phyloP scores from a whole-genome alignment of 441 rosid genomes.

The Gossypium gossypioides region DNA sequence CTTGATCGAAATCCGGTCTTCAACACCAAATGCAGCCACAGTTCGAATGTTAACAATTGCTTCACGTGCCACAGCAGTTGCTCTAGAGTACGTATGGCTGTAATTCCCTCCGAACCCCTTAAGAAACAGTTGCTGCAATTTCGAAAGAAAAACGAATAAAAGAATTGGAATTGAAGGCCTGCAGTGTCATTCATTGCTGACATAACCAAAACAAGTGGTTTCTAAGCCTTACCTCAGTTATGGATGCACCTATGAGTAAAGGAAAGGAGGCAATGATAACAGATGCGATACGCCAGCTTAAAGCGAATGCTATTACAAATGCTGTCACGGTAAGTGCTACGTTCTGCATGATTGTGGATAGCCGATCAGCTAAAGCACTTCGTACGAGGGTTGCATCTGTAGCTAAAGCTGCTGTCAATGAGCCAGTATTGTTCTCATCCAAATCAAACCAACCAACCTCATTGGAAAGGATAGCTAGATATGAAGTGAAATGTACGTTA shows the following conservation, averaged over 20 bases:
- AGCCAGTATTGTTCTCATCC: constrained; percentile 5
- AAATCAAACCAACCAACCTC: constrained; percentile 10
- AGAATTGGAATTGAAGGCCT: not conserved
- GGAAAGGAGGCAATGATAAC: constrained; percentile 50
- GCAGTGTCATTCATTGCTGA: not conserved
- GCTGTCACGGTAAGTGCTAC: constrained; percentile 64
- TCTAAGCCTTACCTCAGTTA: constrained; percentile 49
- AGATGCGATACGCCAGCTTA: constrained; percentile 59
- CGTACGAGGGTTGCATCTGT: constrained; percentile 54
- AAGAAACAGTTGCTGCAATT: constrained; percentile 67
- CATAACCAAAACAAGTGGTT: not conserved
- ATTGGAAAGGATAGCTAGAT: constrained; percentile 54
- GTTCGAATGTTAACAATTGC: constrained; percentile 67
- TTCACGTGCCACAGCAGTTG: constrained; percentile 68
- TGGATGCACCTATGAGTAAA: constrained; percentile 61
- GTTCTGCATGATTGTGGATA: constrained; percentile 71
- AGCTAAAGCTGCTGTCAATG: constrained; percentile 23
- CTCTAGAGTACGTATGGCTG: constrained; percentile 45
- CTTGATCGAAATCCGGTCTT: constrained; percentile 40
- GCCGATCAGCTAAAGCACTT: constrained; percentile 69
- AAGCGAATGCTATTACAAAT: constrained; percentile 49
- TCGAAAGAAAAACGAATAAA: not conserved
- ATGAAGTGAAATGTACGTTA: constrained; percentile 8
- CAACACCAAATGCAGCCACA: constrained; percentile 70
- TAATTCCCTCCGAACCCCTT: constrained; percentile 87